Conservation (phyloP, 192 early-diverging fungal species). For the Geranomyces michiganensis region DNA sequence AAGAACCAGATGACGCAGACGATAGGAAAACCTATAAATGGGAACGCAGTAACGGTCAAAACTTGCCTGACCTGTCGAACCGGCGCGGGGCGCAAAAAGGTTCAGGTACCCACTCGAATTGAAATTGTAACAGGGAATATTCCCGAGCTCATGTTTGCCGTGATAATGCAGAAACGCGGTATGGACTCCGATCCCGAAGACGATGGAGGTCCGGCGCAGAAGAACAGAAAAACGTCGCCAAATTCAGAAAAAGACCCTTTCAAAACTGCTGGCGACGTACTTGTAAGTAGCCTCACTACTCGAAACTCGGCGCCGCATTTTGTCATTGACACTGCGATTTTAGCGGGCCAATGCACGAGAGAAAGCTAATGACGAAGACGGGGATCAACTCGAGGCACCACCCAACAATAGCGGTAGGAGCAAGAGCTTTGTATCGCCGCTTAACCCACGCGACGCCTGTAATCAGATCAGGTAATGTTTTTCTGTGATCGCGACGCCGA, state of each 20-base stretch:
- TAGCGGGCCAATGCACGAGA: background rate
- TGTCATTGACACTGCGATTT: background rate
- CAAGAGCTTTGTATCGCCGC: conserved; percentile 54
- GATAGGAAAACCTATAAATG: background rate
- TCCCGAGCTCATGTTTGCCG: background rate
- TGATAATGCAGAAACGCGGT: background rate
- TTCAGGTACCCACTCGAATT: background rate
- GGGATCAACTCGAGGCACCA: background rate
- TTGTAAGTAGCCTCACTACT: background rate
- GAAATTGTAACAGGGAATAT: background rate
- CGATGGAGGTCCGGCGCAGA: background rate
- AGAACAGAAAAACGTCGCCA: background rate
- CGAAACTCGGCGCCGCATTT: background rate
- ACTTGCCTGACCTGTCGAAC: background rate
- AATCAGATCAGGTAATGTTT: background rate
- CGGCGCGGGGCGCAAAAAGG: background rate
- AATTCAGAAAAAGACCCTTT: background rate
- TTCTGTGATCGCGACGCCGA: background rate
- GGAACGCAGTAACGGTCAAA: background rate
- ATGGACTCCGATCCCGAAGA: background rate
- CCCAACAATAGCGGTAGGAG: background rate
- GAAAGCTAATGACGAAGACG: background rate
- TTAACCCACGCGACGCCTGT: conserved; percentile 31
- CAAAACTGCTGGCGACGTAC: background rate
- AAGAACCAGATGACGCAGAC: background rate